These are phyloP conservation scores for Delphinella strobiligena DNA, from an alignment of 2,329 filamentous ascomycete genomes.

Conservation along the genomic window DNA sequence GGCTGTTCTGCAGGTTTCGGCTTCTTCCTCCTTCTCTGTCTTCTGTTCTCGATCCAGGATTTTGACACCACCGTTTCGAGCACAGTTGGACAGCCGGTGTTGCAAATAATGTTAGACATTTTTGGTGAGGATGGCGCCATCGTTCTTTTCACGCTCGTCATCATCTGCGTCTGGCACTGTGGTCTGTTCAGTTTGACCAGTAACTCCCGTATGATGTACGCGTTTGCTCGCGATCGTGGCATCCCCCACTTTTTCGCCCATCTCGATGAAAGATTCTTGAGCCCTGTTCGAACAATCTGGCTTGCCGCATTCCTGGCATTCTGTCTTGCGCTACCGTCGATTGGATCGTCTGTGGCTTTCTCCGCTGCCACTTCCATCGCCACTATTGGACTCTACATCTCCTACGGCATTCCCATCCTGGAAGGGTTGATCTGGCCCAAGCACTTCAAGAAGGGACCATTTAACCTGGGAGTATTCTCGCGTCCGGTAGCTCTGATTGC, in stretches of 20 bases:
- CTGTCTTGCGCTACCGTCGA: constrained; percentile 42
- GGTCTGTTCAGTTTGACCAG: constrained; percentile 46
- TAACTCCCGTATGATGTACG: constrained; percentile 49
- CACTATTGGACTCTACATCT: constrained; percentile 47
- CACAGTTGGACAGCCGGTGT: constrained; percentile 39
- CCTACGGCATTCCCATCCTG: constrained; percentile 46
- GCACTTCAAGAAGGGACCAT: constrained; percentile 45
- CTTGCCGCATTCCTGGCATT: constrained; percentile 43
- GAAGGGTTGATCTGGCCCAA: constrained; percentile 40
- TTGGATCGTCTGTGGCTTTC: constrained; percentile 45
- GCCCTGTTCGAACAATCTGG: constrained; percentile 43
- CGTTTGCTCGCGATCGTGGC: constrained; percentile 43
- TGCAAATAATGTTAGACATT: constrained; percentile 47
- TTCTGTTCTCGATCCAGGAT: constrained; percentile 48
- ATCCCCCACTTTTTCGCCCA: constrained; percentile 44
- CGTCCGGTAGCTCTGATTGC: constrained; percentile 37
- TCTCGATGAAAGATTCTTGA: constrained; percentile 38
- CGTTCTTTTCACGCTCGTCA: constrained; percentile 42
- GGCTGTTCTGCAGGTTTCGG: constrained; percentile 45
- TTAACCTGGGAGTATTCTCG: constrained; percentile 38
- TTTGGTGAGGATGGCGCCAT: constrained; percentile 45
- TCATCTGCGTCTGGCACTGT: constrained; percentile 50
- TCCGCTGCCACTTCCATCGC: constrained; percentile 48
- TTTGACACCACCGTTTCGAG: constrained; percentile 37
- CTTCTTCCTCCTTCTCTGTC: constrained; percentile 46